phyloP scores from a whole-genome alignment of 176 grass and related monocot species.

The Pharus latifolius region DNA sequence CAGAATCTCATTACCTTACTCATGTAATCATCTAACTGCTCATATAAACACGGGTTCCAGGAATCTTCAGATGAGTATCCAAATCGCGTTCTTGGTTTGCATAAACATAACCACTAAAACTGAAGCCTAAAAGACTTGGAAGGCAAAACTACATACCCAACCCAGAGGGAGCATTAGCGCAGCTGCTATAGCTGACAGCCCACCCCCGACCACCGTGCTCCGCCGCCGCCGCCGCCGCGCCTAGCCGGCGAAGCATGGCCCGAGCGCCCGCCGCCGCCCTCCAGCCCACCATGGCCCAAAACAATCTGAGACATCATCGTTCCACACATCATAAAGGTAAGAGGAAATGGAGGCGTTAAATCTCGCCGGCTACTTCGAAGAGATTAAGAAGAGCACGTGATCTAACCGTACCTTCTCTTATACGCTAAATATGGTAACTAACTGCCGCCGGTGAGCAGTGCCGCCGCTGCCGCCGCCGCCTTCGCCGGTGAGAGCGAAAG shows the following conservation, averaged over 20 bases:
- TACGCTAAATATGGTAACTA: neutral
- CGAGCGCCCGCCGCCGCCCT: neutral
- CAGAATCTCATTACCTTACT: neutral
- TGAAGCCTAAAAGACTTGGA: neutral
- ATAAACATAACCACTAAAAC: neutral
- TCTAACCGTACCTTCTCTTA: neutral
- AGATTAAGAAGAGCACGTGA: neutral
- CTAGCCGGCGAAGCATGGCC: neutral
- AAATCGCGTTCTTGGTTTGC: neutral
- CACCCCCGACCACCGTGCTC: neutral
- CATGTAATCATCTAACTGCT: neutral
- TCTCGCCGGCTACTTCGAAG: neutral
- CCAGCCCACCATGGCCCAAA: conserved; percentile 7
- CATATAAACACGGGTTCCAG: too few species aligned
- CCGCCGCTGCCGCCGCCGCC: too few species aligned
- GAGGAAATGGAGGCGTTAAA: neutral
- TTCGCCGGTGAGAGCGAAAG: neutral
- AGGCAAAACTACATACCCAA: neutral
- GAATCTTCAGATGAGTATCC: neutral
- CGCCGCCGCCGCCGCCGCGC: neutral
- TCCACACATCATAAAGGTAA: neutral
- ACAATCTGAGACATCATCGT: neutral
- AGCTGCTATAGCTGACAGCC: neutral
- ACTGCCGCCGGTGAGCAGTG: neutral
- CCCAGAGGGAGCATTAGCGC: neutral